phyloP scores from a whole-genome alignment of 2,329 filamentous ascomycete genomes.

The Cladosporium oxysporum region DNA sequence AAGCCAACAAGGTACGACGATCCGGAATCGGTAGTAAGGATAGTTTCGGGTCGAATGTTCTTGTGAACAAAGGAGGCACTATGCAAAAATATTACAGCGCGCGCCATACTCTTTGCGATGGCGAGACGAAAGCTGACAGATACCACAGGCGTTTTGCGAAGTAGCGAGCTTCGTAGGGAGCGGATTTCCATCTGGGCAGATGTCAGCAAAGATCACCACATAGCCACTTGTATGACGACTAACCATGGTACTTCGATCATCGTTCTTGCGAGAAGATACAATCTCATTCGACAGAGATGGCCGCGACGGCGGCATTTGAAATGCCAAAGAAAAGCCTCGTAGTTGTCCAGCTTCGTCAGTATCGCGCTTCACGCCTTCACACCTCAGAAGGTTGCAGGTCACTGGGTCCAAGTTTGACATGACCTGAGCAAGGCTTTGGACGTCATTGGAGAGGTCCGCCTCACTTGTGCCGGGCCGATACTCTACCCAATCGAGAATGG shows the following conservation, averaged over 20 bases:
- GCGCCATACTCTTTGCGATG: not conserved
- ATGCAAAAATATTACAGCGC: constrained; percentile 41
- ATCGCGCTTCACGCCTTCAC: not conserved
- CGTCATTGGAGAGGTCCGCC: not conserved
- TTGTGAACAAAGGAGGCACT: constrained; percentile 49
- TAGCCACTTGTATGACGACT: not conserved
- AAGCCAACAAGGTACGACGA: constrained; percentile 49
- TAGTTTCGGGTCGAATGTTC: constrained; percentile 47
- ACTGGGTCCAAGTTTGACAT: constrained; percentile 2
- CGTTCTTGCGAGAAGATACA: not conserved
- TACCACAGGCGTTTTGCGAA: constrained; percentile 19
- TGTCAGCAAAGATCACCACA: not conserved
- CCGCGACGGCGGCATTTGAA: not conserved
- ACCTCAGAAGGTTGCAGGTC: constrained; percentile 3
- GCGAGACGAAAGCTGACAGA: not conserved
- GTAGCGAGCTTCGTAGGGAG: constrained; percentile 37
- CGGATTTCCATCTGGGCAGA: not conserved
- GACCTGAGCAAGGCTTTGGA: constrained; percentile 1
- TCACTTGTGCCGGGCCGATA: not conserved
- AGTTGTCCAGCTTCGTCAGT: not conserved
- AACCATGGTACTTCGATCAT: not conserved
- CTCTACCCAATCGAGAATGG: not conserved
- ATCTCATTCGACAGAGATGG: not conserved
- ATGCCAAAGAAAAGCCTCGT: constrained; percentile 1
- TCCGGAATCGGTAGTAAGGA: constrained; percentile 38